phyloP scores from a whole-genome alignment of 306 rosid species.

The Pachyrhizus erosus region DNA sequence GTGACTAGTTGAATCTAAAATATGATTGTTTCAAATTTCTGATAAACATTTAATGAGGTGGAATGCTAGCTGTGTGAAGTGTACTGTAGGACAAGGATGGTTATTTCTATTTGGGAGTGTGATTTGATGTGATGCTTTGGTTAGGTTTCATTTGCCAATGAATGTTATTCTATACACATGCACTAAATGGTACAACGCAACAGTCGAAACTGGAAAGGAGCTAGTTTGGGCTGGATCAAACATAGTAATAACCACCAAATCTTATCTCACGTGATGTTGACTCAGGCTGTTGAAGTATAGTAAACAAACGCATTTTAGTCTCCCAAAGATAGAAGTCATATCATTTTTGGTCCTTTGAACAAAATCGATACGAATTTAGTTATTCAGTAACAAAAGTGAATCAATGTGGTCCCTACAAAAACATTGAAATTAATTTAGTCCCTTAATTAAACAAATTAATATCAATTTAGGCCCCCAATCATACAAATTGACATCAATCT shows the following conservation, averaged over 20 bases:
- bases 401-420: not conserved
- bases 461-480: not conserved
- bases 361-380: not conserved
- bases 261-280: not conserved
- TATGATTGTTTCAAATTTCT: conserved; percentile 12
- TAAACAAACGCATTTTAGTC: not conserved
- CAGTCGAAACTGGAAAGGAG: not conserved
- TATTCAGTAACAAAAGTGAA: not conserved
- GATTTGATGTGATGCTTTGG: conserved; percentile 11
- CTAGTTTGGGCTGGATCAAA: not conserved
- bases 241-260: not conserved
- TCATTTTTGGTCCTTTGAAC: not conserved
- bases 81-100: not conserved
- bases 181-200: not conserved
- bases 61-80: not conserved
- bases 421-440: not conserved
- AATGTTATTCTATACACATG: not conserved
- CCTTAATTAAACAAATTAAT: not conserved
- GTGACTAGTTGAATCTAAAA: not conserved
- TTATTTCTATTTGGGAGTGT: not conserved
- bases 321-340: not conserved
- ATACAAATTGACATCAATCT: not conserved
- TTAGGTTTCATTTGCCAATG: conserved; percentile 9
- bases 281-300: not conserved
- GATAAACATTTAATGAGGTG: conserved; percentile 5